phyloP scores from a whole-genome alignment of 176 grass and related monocot species.

The Aegilops tauschii region DNA sequence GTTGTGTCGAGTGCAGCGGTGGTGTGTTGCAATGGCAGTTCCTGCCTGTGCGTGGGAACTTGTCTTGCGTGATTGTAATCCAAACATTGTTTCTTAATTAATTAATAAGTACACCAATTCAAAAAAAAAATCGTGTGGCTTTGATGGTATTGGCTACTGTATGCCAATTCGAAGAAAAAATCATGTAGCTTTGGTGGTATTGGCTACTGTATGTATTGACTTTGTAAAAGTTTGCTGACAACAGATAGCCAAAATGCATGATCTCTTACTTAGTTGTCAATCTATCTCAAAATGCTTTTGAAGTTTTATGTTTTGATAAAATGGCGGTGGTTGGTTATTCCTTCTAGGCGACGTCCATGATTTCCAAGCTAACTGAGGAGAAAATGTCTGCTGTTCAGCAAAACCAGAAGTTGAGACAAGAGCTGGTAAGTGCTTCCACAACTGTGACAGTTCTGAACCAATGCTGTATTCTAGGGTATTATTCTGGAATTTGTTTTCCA shows the following conservation, averaged over 20 bases:
- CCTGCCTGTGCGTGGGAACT: neutral
- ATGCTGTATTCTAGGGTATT: neutral
- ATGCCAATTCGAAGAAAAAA: neutral
- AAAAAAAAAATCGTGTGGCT: neutral
- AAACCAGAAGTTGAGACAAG: constrained; percentile 88
- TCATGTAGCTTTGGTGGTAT: neutral
- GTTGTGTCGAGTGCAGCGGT: neutral
- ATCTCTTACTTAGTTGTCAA: neutral
- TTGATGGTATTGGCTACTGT: neutral
- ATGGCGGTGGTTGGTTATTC: neutral
- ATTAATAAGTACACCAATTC: neutral
- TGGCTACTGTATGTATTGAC: neutral
- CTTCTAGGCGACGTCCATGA: constrained; percentile 49
- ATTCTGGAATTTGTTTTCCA: neutral
- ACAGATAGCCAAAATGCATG: constrained; percentile 7
- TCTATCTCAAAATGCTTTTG: neutral
- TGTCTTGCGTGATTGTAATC: neutral
- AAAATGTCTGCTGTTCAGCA: constrained; percentile 75
- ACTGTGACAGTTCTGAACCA: neutral
- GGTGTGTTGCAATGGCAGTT: neutral
- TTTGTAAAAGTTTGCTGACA: neutral
- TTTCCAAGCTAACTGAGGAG: constrained; percentile 83
- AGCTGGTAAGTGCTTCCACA: constrained; percentile 64
- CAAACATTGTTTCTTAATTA: neutral
- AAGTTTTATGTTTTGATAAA: constrained; percentile 15